Conservation (phyloP, 768 basidiomycete genomes). For the Suillus luteus region DNA sequence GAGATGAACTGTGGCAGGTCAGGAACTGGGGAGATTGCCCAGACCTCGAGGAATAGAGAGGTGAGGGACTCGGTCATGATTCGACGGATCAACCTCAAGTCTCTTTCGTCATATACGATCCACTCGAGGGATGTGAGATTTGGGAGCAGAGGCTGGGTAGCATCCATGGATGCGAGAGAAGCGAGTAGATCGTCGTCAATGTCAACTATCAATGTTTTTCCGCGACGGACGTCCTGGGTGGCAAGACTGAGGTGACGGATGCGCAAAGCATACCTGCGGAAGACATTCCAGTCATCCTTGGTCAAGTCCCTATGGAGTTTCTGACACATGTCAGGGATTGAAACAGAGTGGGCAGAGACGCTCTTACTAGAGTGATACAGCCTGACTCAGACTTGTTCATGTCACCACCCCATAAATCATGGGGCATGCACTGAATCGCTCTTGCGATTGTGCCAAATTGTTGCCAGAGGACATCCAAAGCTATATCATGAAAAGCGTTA, state of each 20-base stretch:
- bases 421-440: conserved; percentile 30
- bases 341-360: not conserved
- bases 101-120: conserved; percentile 7
- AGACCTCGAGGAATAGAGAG: conserved; percentile 2
- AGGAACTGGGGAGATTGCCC: not conserved
- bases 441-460: conserved; percentile 22
- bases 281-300: conserved; percentile 30
- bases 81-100: not conserved
- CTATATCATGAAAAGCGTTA: conserved; percentile 21
- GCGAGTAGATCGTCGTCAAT: conserved; percentile 4
- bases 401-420: conserved; percentile 27
- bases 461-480: conserved; percentile 30
- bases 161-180: conserved; percentile 5
- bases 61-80: conserved; percentile 4
- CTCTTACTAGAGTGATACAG: conserved; percentile 1
- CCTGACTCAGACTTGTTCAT: conserved; percentile 6
- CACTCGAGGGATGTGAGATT: conserved; percentile 31
- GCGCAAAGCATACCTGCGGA: conserved; percentile 29
- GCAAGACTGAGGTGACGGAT: conserved; percentile 6
- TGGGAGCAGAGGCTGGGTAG: conserved; percentile 26
- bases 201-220: conserved; percentile 1
- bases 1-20: conserved; percentile 3
- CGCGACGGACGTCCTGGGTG: not conserved
- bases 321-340: conserved; percentile 14
- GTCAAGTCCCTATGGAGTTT: conserved; percentile 28